phyloP scores from a whole-genome alignment of 441 rosid species.

The Syzygium malaccense region DNA sequence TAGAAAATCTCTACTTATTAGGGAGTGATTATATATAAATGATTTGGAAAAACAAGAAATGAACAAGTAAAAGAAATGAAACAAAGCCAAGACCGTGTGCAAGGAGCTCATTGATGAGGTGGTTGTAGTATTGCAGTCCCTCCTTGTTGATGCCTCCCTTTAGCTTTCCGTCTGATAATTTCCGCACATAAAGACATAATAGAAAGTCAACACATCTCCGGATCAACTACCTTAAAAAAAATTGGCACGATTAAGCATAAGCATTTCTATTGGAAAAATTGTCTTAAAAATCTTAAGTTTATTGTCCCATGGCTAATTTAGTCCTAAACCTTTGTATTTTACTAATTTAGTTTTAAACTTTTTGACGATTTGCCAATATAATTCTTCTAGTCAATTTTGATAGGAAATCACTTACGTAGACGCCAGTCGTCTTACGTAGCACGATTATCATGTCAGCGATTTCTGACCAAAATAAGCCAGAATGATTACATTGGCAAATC shows the following conservation, averaged over 20 bases:
- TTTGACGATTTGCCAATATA: background rate
- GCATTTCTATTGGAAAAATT: background rate
- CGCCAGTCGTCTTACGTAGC: too few relatives aligned
- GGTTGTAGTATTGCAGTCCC: background rate
- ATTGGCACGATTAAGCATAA: background rate
- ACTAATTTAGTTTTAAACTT: background rate
- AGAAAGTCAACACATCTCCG: background rate
- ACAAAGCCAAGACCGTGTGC: background rate
- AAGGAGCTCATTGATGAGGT: constrained; percentile 8
- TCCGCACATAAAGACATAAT: background rate
- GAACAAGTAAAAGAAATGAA: background rate
- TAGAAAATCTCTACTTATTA: background rate
- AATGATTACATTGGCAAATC: background rate
- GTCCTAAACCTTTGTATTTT: too few relatives aligned
- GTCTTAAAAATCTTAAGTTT: background rate
- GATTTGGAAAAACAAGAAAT: background rate
- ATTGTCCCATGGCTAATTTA: background rate
- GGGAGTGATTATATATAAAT: too few relatives aligned
- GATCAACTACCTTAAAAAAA: background rate
- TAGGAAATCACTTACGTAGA: too few relatives aligned
- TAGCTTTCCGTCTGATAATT: background rate
- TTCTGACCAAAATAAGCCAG: background rate
- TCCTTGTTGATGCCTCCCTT: background rate
- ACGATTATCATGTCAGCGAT: background rate
- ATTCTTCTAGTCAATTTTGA: rapidly evolving